phyloP scores from a whole-genome alignment of 768 basidiomycete species.

The Sarcodon sp. region DNA sequence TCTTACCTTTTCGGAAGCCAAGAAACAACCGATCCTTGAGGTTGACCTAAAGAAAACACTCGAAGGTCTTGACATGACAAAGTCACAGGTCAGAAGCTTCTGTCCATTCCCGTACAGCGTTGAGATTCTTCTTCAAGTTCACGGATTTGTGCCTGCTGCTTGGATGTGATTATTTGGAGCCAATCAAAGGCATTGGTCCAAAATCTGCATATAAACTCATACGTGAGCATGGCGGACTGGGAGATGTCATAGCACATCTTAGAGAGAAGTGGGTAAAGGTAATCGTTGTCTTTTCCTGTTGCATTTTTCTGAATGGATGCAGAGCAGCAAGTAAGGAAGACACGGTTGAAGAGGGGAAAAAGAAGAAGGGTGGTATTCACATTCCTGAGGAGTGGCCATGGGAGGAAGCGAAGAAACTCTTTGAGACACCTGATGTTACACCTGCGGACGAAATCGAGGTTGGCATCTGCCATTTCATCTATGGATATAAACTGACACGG shows the following conservation, averaged over 20 bases:
- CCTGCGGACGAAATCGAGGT: conserved; percentile 84
- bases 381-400: conserved; percentile 96
- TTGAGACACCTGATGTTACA: conserved; percentile 80
- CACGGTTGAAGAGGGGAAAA: conserved; percentile 38
- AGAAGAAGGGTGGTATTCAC: conserved; percentile 62
- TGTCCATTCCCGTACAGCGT: not conserved
- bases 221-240: conserved; percentile 65
- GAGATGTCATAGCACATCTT: conserved; percentile 63
- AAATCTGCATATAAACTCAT: conserved; percentile 92
- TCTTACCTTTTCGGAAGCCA: conserved; percentile 95
- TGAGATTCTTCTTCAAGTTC: conserved; percentile 39
- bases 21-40: conserved; percentile 92
- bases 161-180: conserved; percentile 97
- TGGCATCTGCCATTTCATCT: conserved; percentile 3
- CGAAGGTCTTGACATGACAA: conserved; percentile 83
- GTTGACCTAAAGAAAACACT: conserved; percentile 75
- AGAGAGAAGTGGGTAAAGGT: conserved; percentile 48
- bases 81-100: conserved; percentile 54
- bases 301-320: conserved; percentile 9
- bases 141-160: conserved; percentile 93
- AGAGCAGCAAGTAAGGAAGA: conserved; percentile 30
- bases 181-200: conserved; percentile 94
- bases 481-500: not conserved
- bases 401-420: conserved; percentile 88
- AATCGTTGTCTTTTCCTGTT: not conserved